Evolutionary conservation across 176 grass and related monocot genomes (phyloP).

Genomic region (Bromus sterilis): DNA sequence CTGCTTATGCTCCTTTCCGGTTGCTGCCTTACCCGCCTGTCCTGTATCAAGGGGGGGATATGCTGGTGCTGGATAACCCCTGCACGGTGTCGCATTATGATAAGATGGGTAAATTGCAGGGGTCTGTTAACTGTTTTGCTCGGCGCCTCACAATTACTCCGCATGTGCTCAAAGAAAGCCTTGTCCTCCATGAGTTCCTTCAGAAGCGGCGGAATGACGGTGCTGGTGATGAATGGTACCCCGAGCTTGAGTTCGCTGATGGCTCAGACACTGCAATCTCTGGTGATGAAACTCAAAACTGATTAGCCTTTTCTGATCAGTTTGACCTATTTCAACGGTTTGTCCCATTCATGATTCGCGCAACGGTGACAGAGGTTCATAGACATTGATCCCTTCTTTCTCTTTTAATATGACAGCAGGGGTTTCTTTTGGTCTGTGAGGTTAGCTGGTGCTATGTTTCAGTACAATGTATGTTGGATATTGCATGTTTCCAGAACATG

Average conservation of each 20-base stretch:
- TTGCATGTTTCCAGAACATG: background rate
- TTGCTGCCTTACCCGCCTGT: background rate
- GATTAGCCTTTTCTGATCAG: background rate
- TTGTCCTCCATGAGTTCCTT: conserved; percentile 6
- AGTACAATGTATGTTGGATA: background rate
- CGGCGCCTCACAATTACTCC: background rate
- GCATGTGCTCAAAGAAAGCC: background rate
- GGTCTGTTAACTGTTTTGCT: background rate
- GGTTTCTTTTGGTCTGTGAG: background rate
- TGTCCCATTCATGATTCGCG: background rate
- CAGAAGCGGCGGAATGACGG: background rate
- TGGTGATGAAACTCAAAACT: background rate
- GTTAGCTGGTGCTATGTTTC: background rate
- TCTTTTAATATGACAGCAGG: background rate
- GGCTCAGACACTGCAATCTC: background rate
- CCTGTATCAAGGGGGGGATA: background rate
- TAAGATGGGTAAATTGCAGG: background rate
- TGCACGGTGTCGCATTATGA: background rate
- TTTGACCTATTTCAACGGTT: background rate
- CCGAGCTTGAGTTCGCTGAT: background rate
- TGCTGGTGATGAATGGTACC: background rate
- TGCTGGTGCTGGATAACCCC: background rate
- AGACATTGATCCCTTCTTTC: background rate
- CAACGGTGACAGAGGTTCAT: background rate
- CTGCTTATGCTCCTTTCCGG: background rate